Conservation (phyloP, 257 asterid species). For the Solanum tacnaense region DNA sequence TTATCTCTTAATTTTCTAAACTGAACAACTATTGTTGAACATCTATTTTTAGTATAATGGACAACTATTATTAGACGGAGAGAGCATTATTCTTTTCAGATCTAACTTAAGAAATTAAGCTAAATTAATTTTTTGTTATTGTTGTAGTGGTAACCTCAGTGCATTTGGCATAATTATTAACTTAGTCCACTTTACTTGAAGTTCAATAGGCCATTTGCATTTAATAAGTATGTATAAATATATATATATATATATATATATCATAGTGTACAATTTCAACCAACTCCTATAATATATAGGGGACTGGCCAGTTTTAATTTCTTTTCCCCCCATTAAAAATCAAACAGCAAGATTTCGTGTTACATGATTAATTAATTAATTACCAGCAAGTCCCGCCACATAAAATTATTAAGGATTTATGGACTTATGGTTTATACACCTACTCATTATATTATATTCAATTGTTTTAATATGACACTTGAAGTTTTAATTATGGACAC, state of each 20-base stretch:
- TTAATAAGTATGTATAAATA: background rate
- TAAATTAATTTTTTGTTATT: too few species aligned
- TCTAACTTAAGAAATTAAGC: too few species aligned
- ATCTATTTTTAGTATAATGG: too few species aligned
- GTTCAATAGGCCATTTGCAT: background rate
- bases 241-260: background rate
- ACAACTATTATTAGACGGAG: too few species aligned
- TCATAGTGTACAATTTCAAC: background rate
- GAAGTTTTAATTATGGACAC: background rate
- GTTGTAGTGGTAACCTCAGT: background rate
- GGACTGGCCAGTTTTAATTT: background rate
- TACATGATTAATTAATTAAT: background rate
- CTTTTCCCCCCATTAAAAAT: background rate
- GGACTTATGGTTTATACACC: background rate
- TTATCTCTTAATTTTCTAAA: too few species aligned
- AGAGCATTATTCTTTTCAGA: too few species aligned
- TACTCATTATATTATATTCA: background rate
- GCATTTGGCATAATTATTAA: background rate
- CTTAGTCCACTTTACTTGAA: background rate
- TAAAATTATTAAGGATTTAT: background rate
- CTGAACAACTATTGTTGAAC: too few species aligned
- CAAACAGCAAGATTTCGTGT: background rate
- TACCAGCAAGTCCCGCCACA: background rate
- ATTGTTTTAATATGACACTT: background rate
- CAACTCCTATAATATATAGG: background rate